A percentile compares a stretch with the other conserved stretches of the same genome.
Conservation (phyloP, 805 yeast genomes). For the Scheffersomyces stipitis region DNA sequence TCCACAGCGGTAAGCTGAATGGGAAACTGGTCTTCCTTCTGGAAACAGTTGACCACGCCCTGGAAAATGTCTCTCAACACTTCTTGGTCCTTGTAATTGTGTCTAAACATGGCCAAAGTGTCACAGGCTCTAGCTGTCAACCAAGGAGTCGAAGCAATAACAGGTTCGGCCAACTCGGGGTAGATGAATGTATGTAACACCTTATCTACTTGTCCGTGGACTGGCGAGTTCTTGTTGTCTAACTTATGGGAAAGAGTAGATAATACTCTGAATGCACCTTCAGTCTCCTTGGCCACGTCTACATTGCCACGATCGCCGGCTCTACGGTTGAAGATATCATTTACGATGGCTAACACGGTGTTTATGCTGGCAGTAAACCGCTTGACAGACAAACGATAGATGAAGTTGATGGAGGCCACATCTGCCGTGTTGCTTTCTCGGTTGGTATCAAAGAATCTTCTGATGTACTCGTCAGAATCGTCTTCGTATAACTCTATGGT, state of each 20-base stretch:
- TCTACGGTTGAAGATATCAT: constrained; percentile 36
- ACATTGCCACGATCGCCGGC: constrained; percentile 25
- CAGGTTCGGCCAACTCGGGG: constrained; percentile 38
- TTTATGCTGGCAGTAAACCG: constrained; percentile 40
- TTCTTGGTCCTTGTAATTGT: constrained; percentile 32
- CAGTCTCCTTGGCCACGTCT: constrained; percentile 34
- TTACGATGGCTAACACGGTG: constrained; percentile 29
- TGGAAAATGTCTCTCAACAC: constrained; percentile 41
- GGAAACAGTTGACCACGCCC: constrained; percentile 41
- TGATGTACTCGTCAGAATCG: constrained; percentile 45
- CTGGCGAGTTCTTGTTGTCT: constrained; percentile 36
- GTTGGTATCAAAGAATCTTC: constrained; percentile 46
- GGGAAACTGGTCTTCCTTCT: constrained; percentile 45
- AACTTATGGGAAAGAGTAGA: constrained; percentile 41
- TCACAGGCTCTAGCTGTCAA: constrained; percentile 49
- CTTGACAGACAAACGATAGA: constrained; percentile 36
- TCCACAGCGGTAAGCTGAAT: constrained; percentile 52
- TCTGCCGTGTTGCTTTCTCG: constrained; percentile 50
- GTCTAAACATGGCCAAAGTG: constrained; percentile 40
- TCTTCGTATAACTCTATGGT: constrained; percentile 45
- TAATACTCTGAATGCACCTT: constrained; percentile 43
- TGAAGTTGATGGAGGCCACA: constrained; percentile 49
- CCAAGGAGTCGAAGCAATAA: constrained; percentile 34
- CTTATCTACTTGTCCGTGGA: constrained; percentile 39
- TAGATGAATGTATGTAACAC: constrained; percentile 37